Evolutionary conservation across 2,329 filamentous ascomycete species (phyloP), one percentile per base, ranked within the genome.

Genomic region (Didymella keratinophila): DNA sequence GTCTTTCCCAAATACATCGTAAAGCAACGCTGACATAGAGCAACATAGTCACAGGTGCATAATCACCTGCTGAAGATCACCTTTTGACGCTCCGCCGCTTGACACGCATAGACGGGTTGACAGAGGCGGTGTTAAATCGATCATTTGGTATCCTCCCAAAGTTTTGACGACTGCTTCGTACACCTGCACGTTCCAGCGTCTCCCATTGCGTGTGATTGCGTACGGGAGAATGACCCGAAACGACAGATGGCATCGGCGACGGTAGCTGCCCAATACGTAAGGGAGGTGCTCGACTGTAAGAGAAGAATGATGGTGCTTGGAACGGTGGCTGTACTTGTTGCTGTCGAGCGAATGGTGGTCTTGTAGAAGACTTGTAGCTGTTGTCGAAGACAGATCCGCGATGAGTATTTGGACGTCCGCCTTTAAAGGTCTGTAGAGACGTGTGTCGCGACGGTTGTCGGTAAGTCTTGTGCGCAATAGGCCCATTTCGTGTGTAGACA

Each of bases 81-180:
- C 68, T 62, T 32, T 56, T 56, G 27, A 71, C 53, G 43, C 55
- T 68, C n/a, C 69, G 68, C 23, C 68, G 60, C 30, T 62, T 58
- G 27, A 56, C 39, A 42, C 57, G 56, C 9, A 65, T 56, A 25
- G 58, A 61, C 4, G 48, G 18, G 16, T 49, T 50, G 3, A 32
- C n/a, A 4, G 16, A 53, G 16, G 34, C 16, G 8, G 23, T 11
- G 7, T 51, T n/a, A 4, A 41, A 28, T 9, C 41, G 43, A 8
- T 47, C 54, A 2, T 25, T 25, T 12, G 8, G 39, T 30, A n/a
- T 7, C 23, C 30, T 34, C 1, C 25, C 25, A 25, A 57, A 56
- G 9, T 37, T 52, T 8, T 58, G 57, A 14, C 58, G 65, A 55
- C 71, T 71, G 58, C 68, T 72, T 10, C 69, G 63, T 0, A 71